Conservation (phyloP, 257 asterid species). For the Echium plantagineum region DNA sequence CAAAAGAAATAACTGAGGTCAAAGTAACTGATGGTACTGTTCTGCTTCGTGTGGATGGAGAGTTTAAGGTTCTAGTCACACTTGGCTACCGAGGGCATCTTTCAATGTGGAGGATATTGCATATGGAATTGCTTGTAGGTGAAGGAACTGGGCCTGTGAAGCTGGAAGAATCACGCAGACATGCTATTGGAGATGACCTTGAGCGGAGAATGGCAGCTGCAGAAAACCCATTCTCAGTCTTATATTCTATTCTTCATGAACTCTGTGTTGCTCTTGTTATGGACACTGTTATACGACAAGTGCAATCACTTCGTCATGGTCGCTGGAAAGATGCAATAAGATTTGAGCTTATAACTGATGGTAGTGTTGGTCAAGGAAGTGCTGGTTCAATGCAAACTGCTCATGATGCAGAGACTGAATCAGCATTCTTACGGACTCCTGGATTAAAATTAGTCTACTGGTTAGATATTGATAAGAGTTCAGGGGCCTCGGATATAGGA, state of each 20-base stretch:
- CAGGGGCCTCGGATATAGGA: slow-evolving; percentile 52
- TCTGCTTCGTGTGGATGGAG: slow-evolving; percentile 82
- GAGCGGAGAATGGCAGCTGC: slow-evolving; percentile 97
- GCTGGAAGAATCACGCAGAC: slow-evolving; percentile 80
- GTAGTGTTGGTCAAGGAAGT: slow-evolving; percentile 57
- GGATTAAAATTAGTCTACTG: slow-evolving; percentile 89
- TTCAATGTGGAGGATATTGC: slow-evolving; percentile 95
- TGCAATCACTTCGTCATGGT: slow-evolving; percentile 80
- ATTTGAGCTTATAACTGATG: slow-evolving; percentile 92
- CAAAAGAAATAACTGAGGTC: slow-evolving; percentile 64
- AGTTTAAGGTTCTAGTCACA: slow-evolving; percentile 85
- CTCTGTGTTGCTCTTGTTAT: slow-evolving; percentile 84
- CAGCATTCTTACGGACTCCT: slow-evolving; percentile 72
- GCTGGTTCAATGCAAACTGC: slow-evolving; percentile 33
- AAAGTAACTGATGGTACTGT: slow-evolving; percentile 84
- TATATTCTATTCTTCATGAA: slow-evolving; percentile 86
- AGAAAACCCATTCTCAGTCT: slow-evolving; percentile 62
- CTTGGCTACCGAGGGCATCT: slow-evolving; percentile 98
- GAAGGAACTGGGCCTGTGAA: slow-evolving; percentile 75
- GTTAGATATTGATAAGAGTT: slow-evolving; percentile 75
- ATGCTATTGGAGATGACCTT: slow-evolving; percentile 95
- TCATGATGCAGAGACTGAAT: slow-evolving; percentile 81
- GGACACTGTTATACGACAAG: slow-evolving; percentile 98
- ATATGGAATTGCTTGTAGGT: slow-evolving; percentile 92
- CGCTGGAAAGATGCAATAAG: slow-evolving; percentile 97